Evolutionary conservation across 345 rosid genomes (phyloP).

Genomic region (Boechera stricta): DNA sequence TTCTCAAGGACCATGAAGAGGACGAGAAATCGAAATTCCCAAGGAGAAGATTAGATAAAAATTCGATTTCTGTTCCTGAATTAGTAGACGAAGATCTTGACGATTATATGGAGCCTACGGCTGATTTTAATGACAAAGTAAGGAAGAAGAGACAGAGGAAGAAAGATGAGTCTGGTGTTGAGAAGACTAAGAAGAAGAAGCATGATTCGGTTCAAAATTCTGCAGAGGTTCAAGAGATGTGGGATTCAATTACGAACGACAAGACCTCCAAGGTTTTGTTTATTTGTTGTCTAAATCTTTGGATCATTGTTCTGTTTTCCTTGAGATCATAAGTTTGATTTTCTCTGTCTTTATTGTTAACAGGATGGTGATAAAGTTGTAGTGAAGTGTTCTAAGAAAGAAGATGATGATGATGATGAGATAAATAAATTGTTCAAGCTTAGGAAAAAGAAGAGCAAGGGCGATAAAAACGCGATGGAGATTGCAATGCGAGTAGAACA

Average conservation of each 20-base stretch:
- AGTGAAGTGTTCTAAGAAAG: slow-evolving; percentile 56
- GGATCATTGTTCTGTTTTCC: not conserved
- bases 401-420: slow-evolving; percentile 75
- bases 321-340: slow-evolving; percentile 1
- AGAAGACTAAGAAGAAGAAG: slow-evolving; percentile 47
- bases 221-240: slow-evolving; percentile 81
- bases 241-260: slow-evolving; percentile 77
- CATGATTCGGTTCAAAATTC: slow-evolving; percentile 40
- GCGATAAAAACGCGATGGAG: slow-evolving; percentile 68
- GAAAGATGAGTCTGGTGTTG: slow-evolving; percentile 20
- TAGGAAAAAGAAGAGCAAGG: slow-evolving; percentile 64
- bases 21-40: slow-evolving; percentile 31
- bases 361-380: slow-evolving; percentile 61
- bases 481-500: slow-evolving; percentile 74
- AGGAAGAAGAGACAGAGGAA: slow-evolving; percentile 57
- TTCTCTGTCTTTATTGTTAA: not conserved
- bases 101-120: slow-evolving; percentile 43
- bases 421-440: slow-evolving; percentile 60
- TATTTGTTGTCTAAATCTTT: not conserved
- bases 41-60: slow-evolving; percentile 64
- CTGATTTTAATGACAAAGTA: slow-evolving; percentile 46
- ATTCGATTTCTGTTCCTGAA: slow-evolving; percentile 47
- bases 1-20: not conserved
- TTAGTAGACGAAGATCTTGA: slow-evolving; percentile 52
- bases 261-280: slow-evolving; percentile 70